Evolutionary conservation across 1,284 basidiomycete genomes (phyloP).

Genomic region (Mycena citricolor): DNA sequence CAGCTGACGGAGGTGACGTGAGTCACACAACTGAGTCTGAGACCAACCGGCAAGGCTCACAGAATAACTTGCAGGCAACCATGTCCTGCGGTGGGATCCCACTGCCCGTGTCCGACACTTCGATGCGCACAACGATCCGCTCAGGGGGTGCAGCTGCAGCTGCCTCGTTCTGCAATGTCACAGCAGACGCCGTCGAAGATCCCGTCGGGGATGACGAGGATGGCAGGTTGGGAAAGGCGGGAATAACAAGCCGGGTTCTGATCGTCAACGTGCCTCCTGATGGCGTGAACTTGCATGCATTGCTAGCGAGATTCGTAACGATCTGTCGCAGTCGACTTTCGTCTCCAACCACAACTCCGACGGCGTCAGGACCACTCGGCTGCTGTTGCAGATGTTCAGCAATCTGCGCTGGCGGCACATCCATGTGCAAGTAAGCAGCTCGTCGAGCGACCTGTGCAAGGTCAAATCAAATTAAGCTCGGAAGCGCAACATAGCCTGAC

Average conservation of each 20-base stretch:
- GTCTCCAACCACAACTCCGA: conserved; percentile 74
- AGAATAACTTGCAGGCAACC: conserved; percentile 22
- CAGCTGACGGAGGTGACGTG: conserved; percentile 6
- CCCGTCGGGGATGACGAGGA: neutral
- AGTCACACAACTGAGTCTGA: neutral
- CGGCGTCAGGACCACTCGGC: conserved; percentile 39
- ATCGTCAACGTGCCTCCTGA: conserved; percentile 67
- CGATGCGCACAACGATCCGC: conserved; percentile 20
- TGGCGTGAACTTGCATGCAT: conserved; percentile 75
- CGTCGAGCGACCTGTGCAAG: conserved; percentile 46
- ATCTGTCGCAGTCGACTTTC: conserved; percentile 82
- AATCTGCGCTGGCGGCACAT: conserved; percentile 43
- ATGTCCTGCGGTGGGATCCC: conserved; percentile 21
- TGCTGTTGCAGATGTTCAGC: conserved; percentile 39
- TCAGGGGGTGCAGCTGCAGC: neutral
- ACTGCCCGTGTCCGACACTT: conserved; percentile 19
- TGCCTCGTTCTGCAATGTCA: conserved; percentile 16
- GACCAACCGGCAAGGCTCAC: conserved; percentile 2
- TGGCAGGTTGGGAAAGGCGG: conserved; percentile 20
- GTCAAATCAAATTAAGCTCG: neutral
- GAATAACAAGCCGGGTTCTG: conserved; percentile 57
- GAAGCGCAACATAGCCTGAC: conserved; percentile 35
- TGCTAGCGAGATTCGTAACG: conserved; percentile 76
- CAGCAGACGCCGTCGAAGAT: conserved; percentile 11
- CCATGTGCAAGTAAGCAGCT: conserved; percentile 57